Evolutionary conservation across 768 basidiomycete genomes (phyloP), one percentile per base, ranked within the genome.

Genomic region (Boletus speciosus): DNA sequence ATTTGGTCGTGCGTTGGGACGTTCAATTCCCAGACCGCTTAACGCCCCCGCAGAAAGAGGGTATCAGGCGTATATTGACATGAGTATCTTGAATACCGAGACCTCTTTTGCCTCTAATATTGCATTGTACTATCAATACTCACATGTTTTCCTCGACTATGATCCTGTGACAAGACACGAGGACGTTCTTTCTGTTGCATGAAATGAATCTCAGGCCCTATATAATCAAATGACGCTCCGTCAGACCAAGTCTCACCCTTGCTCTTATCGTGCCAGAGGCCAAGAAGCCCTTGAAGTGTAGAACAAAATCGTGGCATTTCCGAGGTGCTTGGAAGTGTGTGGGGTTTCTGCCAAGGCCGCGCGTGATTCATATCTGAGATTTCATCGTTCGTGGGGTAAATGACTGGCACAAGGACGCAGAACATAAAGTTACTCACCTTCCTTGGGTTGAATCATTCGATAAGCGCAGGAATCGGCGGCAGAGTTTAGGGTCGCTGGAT

Each of bases 1-100:
- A 98, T 71, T 69, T 98, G 48, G 75, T 90, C 46, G 78, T 96
- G 45, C 81, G 80, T 57, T 92, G 88, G 90, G 82, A 96, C 39
- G 80, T 96, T 21, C 77, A 82, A 25, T 95, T 98, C 80, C 96
- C 96, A 0, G 79, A 82, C 29, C 74, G 80, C 43, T 67, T 98
- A 55, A 88, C 89, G 11, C 71, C 81, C 3, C 73, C 79, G 16
- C 94, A 98, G 74, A 91, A 88, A 73, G 88, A 92, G 66, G 89
- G 81, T 0, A 65, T 97, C 34, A 76, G 82, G 69, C 90, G 85
- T 69, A 79, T 90, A 35, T 65, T 90, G 64, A 73, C 68, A 36
- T 81, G 60, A 69, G 36, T 37, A 12, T 49, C 39, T 36, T 47
- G 45, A 12, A 40, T 43, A 39, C 34, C 43, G 29, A 38, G 49